These are phyloP conservation scores for Naegleria gruberi DNA, from an alignment of 208 protist genomes.

Conservation along the genomic window DNA sequence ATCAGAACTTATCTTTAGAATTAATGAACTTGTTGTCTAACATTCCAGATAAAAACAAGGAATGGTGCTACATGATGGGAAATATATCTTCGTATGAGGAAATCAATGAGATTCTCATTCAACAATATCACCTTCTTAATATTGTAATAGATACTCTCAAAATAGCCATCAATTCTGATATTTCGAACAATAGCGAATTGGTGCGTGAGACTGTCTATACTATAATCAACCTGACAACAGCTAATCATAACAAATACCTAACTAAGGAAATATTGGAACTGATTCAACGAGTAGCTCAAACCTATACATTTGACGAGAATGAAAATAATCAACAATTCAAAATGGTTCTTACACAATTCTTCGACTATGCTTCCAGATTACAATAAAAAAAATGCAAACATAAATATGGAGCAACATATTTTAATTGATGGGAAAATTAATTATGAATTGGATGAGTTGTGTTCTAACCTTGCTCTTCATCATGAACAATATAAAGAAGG, in stretches of 20 bases:
- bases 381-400: too few species aligned
- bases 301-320: not conserved
- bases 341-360: not conserved
- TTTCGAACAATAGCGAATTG: not conserved
- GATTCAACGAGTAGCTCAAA: not conserved
- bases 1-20: not conserved
- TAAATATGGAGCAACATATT: not conserved
- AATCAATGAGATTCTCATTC: not conserved
- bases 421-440: not conserved
- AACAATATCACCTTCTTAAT: not conserved
- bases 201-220: not conserved
- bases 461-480: not conserved
- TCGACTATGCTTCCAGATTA: not conserved
- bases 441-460: not conserved
- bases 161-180: too few species aligned
- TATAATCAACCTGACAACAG: not conserved
- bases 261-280: not conserved
- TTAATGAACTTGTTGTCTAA: not conserved
- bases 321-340: not conserved
- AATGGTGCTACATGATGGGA: not conserved
- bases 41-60: not conserved
- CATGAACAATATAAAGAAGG: not conserved
- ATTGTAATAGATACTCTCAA: not conserved
- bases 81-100: not conserved
- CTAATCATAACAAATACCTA: not conserved